Conservation (phyloP, 2,329 filamentous ascomycete genomes). For the Cadophora sp. region DNA sequence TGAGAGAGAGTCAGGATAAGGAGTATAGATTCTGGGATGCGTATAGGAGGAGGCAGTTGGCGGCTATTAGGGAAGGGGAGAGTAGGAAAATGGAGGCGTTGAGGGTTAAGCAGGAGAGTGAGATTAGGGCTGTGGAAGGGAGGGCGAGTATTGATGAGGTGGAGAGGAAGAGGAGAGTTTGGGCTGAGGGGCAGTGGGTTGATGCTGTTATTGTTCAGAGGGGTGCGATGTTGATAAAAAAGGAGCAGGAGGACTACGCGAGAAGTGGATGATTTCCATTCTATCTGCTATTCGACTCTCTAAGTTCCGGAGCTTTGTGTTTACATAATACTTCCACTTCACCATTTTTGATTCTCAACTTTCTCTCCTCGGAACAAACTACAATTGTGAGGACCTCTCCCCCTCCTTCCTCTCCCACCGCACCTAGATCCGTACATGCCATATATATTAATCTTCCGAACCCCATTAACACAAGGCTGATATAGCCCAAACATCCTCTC, state of each 20-base stretch:
- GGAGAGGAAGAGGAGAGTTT: slow-evolving; percentile 47
- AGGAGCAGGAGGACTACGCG: slow-evolving; percentile 40
- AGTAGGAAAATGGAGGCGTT: slow-evolving; percentile 46
- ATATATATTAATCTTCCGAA: not conserved
- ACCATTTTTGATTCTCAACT: not conserved
- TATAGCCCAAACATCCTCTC: not conserved
- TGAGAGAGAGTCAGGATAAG: slow-evolving; percentile 51
- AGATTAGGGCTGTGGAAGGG: slow-evolving; percentile 54
- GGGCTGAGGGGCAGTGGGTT: slow-evolving; percentile 57
- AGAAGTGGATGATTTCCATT: not conserved
- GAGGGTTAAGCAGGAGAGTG: slow-evolving; percentile 50
- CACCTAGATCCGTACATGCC: not conserved
- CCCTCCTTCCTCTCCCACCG: not conserved
- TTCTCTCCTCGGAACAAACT: not conserved
- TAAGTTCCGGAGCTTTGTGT: not conserved
- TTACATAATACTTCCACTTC: not conserved
- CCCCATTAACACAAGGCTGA: not conserved
- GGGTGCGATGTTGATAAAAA: slow-evolving; percentile 50
- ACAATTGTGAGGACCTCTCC: not conserved
- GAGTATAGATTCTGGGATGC: slow-evolving; percentile 49
- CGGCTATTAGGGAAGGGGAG: slow-evolving; percentile 53
- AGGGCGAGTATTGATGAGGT: slow-evolving; percentile 37
- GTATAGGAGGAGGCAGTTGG: slow-evolving; percentile 49
- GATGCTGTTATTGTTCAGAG: slow-evolving; percentile 54
- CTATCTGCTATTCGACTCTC: not conserved